Conservation (phyloP, 1,284 basidiomycete genomes). For the Leccinum variabile region DNA sequence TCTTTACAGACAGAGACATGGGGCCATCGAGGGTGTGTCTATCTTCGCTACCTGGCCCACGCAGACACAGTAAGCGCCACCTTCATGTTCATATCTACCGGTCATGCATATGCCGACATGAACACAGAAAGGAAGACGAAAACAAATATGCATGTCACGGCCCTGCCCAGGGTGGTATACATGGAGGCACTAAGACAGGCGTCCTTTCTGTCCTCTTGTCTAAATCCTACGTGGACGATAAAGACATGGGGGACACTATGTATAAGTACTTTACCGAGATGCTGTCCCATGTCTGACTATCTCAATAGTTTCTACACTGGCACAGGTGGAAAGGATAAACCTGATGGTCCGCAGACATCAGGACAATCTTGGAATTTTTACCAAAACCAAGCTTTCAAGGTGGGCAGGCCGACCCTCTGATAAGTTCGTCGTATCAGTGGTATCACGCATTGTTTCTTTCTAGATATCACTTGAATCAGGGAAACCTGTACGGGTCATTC, state of each 20-base stretch:
- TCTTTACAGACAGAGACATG: not conserved
- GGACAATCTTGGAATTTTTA: constrained; percentile 28
- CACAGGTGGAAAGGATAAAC: constrained; percentile 20
- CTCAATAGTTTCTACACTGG: constrained; percentile 31
- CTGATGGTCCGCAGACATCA: constrained; percentile 21
- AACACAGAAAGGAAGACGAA: not conserved
- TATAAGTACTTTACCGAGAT: not conserved
- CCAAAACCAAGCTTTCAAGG: constrained; percentile 21
- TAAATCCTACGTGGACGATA: not conserved
- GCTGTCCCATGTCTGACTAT: constrained; percentile 5
- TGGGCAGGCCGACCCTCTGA: constrained; percentile 7
- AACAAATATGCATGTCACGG: not conserved
- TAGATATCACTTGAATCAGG: constrained; percentile 25
- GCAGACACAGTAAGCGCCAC: not conserved
- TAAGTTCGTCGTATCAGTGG: not conserved
- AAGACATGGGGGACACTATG: not conserved
- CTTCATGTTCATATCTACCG: not conserved
- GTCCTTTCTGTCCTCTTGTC: not conserved
- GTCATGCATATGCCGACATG: not conserved
- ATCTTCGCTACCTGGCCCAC: not conserved
- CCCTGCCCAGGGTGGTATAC: not conserved
- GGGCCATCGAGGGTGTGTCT: not conserved
- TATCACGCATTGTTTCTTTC: not conserved
- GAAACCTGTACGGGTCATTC: constrained; percentile 14
- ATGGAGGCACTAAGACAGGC: not conserved